phyloP scores from a whole-genome alignment of 2,329 filamentous ascomycete species.

The Cladophialophora bantiana region DNA sequence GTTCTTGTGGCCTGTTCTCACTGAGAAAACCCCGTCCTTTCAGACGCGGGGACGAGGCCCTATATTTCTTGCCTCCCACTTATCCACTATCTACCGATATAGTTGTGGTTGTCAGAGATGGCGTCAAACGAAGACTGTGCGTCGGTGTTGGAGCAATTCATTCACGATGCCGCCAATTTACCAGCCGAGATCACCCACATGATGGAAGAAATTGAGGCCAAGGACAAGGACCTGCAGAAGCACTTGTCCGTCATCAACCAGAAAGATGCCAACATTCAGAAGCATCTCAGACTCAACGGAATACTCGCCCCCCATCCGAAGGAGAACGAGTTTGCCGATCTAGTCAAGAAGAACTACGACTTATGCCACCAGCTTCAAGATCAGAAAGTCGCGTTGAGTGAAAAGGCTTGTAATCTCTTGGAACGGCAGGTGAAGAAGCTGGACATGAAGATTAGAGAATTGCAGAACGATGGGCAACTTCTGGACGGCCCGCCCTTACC shows the following conservation, averaged over 20 bases:
- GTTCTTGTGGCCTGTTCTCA: not conserved
- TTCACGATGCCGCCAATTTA: slow-evolving; percentile 69
- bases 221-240: slow-evolving; percentile 67
- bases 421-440: slow-evolving; percentile 70
- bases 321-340: slow-evolving; percentile 66
- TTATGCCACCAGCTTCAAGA: slow-evolving; percentile 64
- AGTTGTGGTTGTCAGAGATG: slow-evolving; percentile 44
- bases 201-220: slow-evolving; percentile 71
- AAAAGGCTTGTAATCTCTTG: slow-evolving; percentile 66
- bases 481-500: slow-evolving; percentile 66
- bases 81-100: not conserved
- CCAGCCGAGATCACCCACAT: slow-evolving; percentile 70
- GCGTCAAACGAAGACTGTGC: slow-evolving; percentile 66
- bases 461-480: slow-evolving; percentile 66
- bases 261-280: slow-evolving; percentile 68
- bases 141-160: slow-evolving; percentile 69
- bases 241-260: slow-evolving; percentile 63
- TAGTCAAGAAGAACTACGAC: slow-evolving; percentile 65
- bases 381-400: slow-evolving; percentile 67
- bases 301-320: slow-evolving; percentile 68
- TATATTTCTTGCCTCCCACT: not conserved
- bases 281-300: slow-evolving; percentile 69
- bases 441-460: slow-evolving; percentile 66
- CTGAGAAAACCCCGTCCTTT: not conserved
- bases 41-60: not conserved